A percentile compares a stretch with the other conserved stretches of the same genome.
Conservation (phyloP, 2,329 filamentous ascomycete species). For the Fusarium sp. region DNA sequence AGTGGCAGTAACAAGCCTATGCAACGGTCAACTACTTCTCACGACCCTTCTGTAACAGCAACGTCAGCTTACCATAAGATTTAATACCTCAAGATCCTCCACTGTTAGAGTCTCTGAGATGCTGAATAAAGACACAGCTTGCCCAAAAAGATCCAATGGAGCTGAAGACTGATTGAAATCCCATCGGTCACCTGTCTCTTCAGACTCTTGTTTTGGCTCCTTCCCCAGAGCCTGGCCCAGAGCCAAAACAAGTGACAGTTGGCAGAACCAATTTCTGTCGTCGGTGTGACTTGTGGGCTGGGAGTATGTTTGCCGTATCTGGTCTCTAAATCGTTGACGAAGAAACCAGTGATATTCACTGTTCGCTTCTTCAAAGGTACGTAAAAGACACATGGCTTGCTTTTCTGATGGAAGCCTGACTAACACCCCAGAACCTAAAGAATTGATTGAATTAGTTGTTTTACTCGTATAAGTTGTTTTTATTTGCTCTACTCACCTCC, state of each 20-base stretch:
- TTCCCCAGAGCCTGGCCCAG: background rate
- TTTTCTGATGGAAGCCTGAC: background rate
- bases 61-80: background rate
- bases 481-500: background rate
- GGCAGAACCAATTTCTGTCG: conserved; percentile 8
- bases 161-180: no score
- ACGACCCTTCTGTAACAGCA: background rate
- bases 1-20: background rate
- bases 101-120: background rate
- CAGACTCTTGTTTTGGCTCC: background rate
- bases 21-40: background rate
- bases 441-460: rapidly evolving
- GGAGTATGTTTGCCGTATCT: background rate
- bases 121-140: background rate
- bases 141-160: background rate
- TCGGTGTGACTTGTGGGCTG: background rate
- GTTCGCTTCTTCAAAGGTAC: background rate
- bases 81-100: background rate
- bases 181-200: background rate
- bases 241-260: background rate
- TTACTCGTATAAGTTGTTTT: background rate
- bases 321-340: background rate
- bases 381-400: background rate
- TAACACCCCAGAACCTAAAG: background rate
- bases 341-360: conserved; percentile 3